Percentiles rank a stretch among this genome's conserved stretches.
phyloP scores from a whole-genome alignment of 805 yeast species.

The Saccharomycopsis olivae region DNA sequence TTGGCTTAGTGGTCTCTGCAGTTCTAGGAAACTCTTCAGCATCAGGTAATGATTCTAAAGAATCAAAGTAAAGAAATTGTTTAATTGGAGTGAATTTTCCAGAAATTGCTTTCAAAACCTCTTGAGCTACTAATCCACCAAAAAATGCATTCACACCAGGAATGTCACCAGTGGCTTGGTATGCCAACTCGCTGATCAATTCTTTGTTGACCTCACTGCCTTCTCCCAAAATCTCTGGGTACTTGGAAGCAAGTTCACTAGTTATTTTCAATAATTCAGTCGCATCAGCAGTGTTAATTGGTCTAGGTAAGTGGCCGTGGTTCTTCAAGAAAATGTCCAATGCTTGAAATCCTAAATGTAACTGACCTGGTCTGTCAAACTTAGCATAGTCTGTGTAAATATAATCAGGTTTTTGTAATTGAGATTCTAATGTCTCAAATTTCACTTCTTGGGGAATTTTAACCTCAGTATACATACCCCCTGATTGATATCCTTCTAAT shows the following conservation, averaged over 20 bases:
- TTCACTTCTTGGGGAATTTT: conserved; percentile 61
- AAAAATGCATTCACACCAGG: conserved; percentile 83
- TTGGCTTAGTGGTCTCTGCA: conserved; percentile 63
- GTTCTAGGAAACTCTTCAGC: conserved; percentile 46
- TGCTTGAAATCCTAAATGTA: conserved; percentile 89
- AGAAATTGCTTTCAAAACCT: conserved; percentile 87
- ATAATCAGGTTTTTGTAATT: conserved; percentile 68
- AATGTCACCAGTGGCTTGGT: conserved; percentile 83
- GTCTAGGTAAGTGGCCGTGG: conserved; percentile 65
- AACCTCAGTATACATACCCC: conserved; percentile 89
- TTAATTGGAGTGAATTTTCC: conserved; percentile 91
- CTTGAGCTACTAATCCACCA: conserved; percentile 96
- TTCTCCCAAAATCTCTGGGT: conserved; percentile 41
- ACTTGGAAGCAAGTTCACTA: conserved; percentile 44
- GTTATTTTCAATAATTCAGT: conserved; percentile 50
- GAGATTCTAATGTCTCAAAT: conserved; percentile 56
- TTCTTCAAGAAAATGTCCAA: conserved; percentile 59
- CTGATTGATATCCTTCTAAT: conserved; percentile 60
- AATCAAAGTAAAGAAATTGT: conserved; percentile 89
- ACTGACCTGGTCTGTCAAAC: conserved; percentile 82
- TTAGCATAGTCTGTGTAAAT: conserved; percentile 84
- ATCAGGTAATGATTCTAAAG: conserved; percentile 81
- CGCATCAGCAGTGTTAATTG: conserved; percentile 69
- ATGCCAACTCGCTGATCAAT: conserved; percentile 61
- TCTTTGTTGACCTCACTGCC: conserved; percentile 49